Conservation (phyloP, 2,329 filamentous ascomycete species). For the Torrubiella hemipterigena region DNA sequence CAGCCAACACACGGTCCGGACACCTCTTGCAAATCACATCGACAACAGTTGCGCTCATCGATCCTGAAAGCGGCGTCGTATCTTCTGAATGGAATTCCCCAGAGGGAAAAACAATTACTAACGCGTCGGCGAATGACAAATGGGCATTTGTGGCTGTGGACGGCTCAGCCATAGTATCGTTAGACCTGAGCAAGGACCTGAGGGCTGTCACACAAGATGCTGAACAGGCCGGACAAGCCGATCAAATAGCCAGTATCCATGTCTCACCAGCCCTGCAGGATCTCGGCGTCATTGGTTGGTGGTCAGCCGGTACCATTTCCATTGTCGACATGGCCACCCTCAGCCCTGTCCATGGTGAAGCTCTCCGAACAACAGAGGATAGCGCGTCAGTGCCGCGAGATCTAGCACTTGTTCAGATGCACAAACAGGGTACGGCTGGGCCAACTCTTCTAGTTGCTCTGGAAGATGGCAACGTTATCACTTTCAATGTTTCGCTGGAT, state of each 20-base stretch:
- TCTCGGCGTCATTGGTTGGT: slow-evolving; percentile 75
- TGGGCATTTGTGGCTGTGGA: slow-evolving; percentile 64
- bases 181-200: slow-evolving; percentile 51
- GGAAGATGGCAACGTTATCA: slow-evolving; percentile 84
- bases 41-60: slow-evolving; percentile 47
- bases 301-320: slow-evolving; percentile 69
- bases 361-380: slow-evolving; percentile 46
- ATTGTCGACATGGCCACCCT: slow-evolving; percentile 60
- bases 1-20: slow-evolving; percentile 49
- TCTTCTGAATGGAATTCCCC: slow-evolving; percentile 45
- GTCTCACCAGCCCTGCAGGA: slow-evolving; percentile 51
- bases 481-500: slow-evolving; percentile 56
- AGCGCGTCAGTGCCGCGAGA: slow-evolving; percentile 73
- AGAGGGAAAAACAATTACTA: slow-evolving; percentile 52
- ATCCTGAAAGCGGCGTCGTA: slow-evolving; percentile 43
- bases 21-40: slow-evolving; percentile 68
- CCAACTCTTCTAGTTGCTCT: slow-evolving; percentile 81
- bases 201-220: slow-evolving; percentile 48
- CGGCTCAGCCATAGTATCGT: slow-evolving; percentile 58
- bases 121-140: slow-evolving; percentile 60
- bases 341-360: slow-evolving; percentile 51
- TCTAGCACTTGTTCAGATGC: slow-evolving; percentile 65
- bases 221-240: slow-evolving; percentile 28
- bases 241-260: slow-evolving; percentile 79
- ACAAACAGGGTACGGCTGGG: slow-evolving; percentile 43